Base-by-base conservation (phyloP, 2,329 filamentous ascomycete genomes). In the Aureobasidium sp. region DNA sequence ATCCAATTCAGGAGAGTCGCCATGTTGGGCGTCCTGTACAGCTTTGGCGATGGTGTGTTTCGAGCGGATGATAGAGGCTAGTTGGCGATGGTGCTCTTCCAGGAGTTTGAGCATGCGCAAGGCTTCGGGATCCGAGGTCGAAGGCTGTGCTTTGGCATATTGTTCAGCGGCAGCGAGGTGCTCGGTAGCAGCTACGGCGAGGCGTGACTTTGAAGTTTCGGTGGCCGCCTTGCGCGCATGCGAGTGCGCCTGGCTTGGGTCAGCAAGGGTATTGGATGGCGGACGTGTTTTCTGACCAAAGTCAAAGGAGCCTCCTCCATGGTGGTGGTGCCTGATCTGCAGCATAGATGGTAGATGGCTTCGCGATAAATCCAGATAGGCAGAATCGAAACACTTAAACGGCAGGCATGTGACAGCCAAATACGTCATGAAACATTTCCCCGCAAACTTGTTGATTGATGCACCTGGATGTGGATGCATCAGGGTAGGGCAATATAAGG, bases 141-240 rank as follows among this genome's bases (percentile, higher is more conserved):
- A 82, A 65, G 85, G 83, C n/a, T 90, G 87, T 34, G 92, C 92
- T 64, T 87, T 87, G 64, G 90, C 87, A 73, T 96, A 97, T 73
- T 96, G 90, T 66, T 87, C 87, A 2, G 94, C 93, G 41, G 94
- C 94, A 63, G 89, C 81, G 59, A 92, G 87, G 76, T 97, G 93
- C 74, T 96, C 90, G 70, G 88, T 89, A 71, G 92, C 89, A 65
- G 93, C 93, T 52, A 90, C 86, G 7, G 87, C 88, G 62, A 90
- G 90, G 72, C 94, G 86, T 61, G 81, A 79, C 67, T 83, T 82
- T 66, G 82, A 80, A 37, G 83, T 85, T 61, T 92, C 90, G 27
- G 87, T 81, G 27, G 90, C 87, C 47, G 93, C 92, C 70, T 90
- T 92, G 69, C 87, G 86, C 56, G 91, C 92, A 77, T 97, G 92